These are phyloP conservation scores for Flaveria ramosissima DNA, from an alignment of 129 eudicot genomes.

Conservation along the genomic window DNA sequence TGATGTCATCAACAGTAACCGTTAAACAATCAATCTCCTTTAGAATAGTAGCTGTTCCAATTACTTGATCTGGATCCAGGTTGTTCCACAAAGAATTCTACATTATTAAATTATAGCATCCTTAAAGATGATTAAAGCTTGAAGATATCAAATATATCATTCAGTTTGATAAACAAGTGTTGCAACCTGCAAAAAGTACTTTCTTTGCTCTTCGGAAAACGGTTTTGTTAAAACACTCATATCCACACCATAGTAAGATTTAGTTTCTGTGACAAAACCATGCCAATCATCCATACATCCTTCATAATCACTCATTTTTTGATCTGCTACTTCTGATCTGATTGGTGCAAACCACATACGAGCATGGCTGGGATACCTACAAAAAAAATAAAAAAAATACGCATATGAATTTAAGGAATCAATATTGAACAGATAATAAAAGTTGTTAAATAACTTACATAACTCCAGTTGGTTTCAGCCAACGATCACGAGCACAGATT, in stretches of 20 bases:
- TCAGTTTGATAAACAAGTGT: constrained; percentile 15
- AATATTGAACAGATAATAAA: not conserved
- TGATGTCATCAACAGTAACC: constrained; percentile 72
- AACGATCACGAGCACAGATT: constrained; percentile 92
- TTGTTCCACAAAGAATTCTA: constrained; percentile 96
- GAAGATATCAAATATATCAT: not conserved
- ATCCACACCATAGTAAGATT: constrained; percentile 77
- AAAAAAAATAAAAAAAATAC: not conserved
- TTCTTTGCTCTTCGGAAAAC: constrained; percentile 69
- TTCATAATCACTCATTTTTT: constrained; percentile 69
- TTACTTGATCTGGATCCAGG: constrained; percentile 83
- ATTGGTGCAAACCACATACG: constrained; percentile 98
- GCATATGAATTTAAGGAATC: not conserved
- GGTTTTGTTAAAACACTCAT: constrained; percentile 81
- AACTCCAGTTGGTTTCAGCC: constrained; percentile 90
- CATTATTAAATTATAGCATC: constrained; percentile 24
- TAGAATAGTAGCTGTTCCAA: constrained; percentile 66
- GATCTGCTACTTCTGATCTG: constrained; percentile 71
- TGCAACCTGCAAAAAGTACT: constrained; percentile 77
- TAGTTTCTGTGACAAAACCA: constrained; percentile 65
- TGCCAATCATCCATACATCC: constrained; percentile 88
- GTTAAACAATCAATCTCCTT: constrained; percentile 89
- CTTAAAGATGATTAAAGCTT: constrained; percentile 10
- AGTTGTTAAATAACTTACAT: constrained; percentile 58
- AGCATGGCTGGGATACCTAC: constrained; percentile 99